These are phyloP conservation scores for Phytophthora brassicae DNA, from an alignment of 352 stramenopile genomes.

Conservation along the genomic window DNA sequence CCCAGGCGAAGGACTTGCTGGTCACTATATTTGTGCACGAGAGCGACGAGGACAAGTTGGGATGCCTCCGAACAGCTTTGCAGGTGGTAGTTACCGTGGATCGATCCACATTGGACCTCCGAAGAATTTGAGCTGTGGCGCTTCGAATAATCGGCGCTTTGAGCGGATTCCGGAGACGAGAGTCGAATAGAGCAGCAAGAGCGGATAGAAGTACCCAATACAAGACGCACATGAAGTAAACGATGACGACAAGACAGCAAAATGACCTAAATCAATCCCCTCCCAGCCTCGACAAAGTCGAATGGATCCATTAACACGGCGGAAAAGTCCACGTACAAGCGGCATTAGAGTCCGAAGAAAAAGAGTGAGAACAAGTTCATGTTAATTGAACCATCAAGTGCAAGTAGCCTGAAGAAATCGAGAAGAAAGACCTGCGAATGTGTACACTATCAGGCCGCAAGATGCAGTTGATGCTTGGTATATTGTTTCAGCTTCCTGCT, in stretches of 20 bases:
- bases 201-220: slow-evolving; percentile 27
- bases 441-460: slow-evolving; percentile 23
- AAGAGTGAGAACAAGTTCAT: slow-evolving; percentile 7
- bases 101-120: slow-evolving; percentile 72
- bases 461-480: slow-evolving; percentile 3
- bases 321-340: slow-evolving; percentile 42
- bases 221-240: slow-evolving; percentile 17
- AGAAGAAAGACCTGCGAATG: slow-evolving; percentile 11
- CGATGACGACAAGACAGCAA: slow-evolving; percentile 17
- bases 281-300: slow-evolving; percentile 24
- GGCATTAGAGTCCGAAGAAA: slow-evolving; percentile 12
- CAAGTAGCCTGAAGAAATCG: slow-evolving; percentile 14
- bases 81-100: slow-evolving; percentile 71
- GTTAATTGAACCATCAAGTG: slow-evolving; percentile 5
- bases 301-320: slow-evolving; percentile 33
- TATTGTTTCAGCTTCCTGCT: slow-evolving; percentile 1
- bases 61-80: slow-evolving; percentile 63
- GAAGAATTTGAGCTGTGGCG: slow-evolving; percentile 54
- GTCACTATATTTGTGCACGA: slow-evolving; percentile 84
- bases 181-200: slow-evolving; percentile 49
- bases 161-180: slow-evolving; percentile 66
- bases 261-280: slow-evolving; percentile 17
- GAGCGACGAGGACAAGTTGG: slow-evolving; percentile 42
- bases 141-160: slow-evolving; percentile 44
- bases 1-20: slow-evolving; percentile 59